Evolutionary conservation across 169 alveolate species (phyloP).

Genomic region (Plasmodium malariae): DNA sequence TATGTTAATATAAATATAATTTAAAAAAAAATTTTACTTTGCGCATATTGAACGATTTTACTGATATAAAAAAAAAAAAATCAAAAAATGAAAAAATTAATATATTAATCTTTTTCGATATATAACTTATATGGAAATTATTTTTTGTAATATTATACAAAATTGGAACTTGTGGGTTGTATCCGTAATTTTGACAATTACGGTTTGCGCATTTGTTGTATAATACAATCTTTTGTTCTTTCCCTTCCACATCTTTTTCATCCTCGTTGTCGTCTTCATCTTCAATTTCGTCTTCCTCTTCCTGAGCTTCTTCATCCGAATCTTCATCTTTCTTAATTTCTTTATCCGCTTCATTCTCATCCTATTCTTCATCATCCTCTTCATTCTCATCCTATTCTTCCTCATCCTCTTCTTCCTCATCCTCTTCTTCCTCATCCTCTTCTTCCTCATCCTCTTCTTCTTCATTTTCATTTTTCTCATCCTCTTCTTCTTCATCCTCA

Average conservation of each 20-base stretch:
- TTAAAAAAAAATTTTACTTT: too few relatives aligned
- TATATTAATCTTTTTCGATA: too few relatives aligned
- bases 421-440: conserved; percentile 20
- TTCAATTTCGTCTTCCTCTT: not conserved
- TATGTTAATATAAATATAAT: too few relatives aligned
- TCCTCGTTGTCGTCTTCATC: not conserved
- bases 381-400: not conserved
- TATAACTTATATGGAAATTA: not conserved
- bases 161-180: not conserved
- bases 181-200: not conserved
- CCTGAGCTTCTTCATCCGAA: not conserved
- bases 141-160: not conserved
- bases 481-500: conserved; percentile 7
- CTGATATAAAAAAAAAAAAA: too few relatives aligned
- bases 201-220: too few relatives aligned
- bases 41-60: too few relatives aligned
- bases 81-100: too few relatives aligned
- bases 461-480: not conserved
- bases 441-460: conserved; percentile 9
- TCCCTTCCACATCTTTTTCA: not conserved
- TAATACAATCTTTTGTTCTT: not conserved
- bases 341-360: conserved; percentile 11
- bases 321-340: conserved; percentile 17
- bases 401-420: not conserved
- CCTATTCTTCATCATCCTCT: conserved; percentile 21